Evolutionary conservation across 495 filamentous ascomycete genomes (phyloP).

Genomic region (Penicillium argentinense): DNA sequence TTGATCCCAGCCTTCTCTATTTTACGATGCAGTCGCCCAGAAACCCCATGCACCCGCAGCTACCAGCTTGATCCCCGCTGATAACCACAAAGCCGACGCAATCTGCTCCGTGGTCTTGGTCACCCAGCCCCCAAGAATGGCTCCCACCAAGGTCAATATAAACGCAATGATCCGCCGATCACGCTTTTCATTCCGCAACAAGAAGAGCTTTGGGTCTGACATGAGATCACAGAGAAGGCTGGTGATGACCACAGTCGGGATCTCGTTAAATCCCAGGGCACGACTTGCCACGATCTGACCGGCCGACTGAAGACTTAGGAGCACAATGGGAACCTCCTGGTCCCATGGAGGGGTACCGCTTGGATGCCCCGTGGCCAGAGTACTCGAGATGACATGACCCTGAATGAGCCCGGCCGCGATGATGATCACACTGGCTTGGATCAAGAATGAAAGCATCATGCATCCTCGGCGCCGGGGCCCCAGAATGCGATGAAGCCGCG

Average conservation of each 20-base stretch:
- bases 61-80: constrained; percentile 51
- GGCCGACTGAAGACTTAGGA: constrained; percentile 67
- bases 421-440: constrained; percentile 54
- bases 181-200: constrained; percentile 61
- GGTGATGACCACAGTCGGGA: constrained; percentile 72
- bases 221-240: constrained; percentile 64
- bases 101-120: constrained; percentile 50
- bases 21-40: constrained; percentile 24
- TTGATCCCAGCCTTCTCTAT: too few species aligned
- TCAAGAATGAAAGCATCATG: constrained; percentile 52
- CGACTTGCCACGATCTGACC: constrained; percentile 67
- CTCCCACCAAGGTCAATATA: constrained; percentile 56
- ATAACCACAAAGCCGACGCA: constrained; percentile 53
- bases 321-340: constrained; percentile 50
- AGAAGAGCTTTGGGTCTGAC: constrained; percentile 54
- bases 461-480: constrained; percentile 43
- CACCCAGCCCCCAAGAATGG: constrained; percentile 64
- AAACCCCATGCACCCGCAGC: constrained; percentile 40
- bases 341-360: constrained; percentile 16
- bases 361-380: constrained; percentile 9
- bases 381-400: constrained; percentile 39
- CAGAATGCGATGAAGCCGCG: constrained; percentile 28
- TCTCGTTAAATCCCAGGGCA: constrained; percentile 62
- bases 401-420: constrained; percentile 55
- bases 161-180: constrained; percentile 59